These are phyloP conservation scores for Dictyostelium intermedium DNA, from an alignment of 78 protist species.

Conservation along the genomic window DNA sequence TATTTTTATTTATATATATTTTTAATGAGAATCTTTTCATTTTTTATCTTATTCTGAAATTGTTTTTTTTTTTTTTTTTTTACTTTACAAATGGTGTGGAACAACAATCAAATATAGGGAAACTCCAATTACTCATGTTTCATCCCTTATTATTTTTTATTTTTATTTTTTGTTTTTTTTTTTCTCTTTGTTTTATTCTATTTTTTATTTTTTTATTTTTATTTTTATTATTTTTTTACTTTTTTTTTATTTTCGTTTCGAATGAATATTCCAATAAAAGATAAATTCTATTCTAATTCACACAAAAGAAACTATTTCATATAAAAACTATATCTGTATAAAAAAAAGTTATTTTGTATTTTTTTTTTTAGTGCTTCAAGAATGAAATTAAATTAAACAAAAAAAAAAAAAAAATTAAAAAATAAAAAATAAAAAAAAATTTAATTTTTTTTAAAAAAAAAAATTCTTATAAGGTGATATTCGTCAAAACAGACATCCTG, in stretches of 20 bases:
- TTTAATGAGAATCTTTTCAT: too few species aligned
- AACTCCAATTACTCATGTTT: conserved; percentile 45
- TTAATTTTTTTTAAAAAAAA: neutral
- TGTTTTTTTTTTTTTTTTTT: neutral
- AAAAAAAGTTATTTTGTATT: neutral
- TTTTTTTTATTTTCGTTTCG: neutral
- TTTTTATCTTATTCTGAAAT: too few species aligned
- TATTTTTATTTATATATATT: neutral
- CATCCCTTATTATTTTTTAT: neutral
- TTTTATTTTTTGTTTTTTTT: neutral
- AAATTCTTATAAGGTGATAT: neutral
- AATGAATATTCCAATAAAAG: neutral
- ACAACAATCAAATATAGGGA: conserved; percentile 39
- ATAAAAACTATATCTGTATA: neutral
- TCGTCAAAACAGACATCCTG: neutral
- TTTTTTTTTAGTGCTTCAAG: neutral
- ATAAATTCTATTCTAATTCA: neutral
- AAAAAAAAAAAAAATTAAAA: too few species aligned
- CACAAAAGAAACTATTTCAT: neutral
- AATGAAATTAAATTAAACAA: neutral
- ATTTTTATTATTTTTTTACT: neutral
- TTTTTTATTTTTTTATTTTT: neutral
- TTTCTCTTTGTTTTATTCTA: neutral
- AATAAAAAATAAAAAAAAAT: too few species aligned
- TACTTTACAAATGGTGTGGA: conserved; percentile 55